Percentiles rank a stretch among this genome's conserved stretches.
Evolutionary conservation across 177 flowering plant genomes (phyloP).

Genomic region (Tripterygium wilfordii): DNA sequence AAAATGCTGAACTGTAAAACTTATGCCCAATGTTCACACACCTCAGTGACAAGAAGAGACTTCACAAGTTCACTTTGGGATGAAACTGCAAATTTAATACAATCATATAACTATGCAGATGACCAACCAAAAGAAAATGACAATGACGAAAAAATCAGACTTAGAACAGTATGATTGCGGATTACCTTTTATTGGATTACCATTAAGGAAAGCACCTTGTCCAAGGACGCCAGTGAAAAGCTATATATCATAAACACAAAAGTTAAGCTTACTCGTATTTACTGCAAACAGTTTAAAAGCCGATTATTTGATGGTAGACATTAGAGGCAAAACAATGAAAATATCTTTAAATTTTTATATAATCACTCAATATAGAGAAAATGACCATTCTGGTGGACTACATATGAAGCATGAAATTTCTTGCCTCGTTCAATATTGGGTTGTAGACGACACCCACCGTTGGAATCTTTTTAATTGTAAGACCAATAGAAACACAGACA

Average conservation of each 20-base stretch:
- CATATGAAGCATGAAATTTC: too few species aligned
- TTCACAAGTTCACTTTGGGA: constrained; percentile 75
- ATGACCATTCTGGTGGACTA: too few species aligned
- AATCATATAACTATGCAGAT: constrained; percentile 7
- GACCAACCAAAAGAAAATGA: neutral
- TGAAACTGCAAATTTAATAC: constrained; percentile 69
- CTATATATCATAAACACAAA: too few species aligned
- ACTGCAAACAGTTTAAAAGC: too few species aligned
- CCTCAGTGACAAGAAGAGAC: constrained; percentile 91
- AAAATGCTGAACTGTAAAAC: neutral
- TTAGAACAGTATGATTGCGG: neutral
- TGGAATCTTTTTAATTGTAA: constrained; percentile 78
- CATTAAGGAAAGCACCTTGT: constrained; percentile 89
- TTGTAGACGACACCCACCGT: constrained; percentile 92
- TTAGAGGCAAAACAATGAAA: too few species aligned
- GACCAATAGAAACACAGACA: constrained; percentile 94
- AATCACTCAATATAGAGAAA: too few species aligned
- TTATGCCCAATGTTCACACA: too few species aligned
- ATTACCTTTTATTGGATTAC: constrained; percentile 77
- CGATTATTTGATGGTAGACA: too few species aligned
- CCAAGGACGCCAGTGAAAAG: constrained; percentile 86
- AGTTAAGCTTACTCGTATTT: too few species aligned
- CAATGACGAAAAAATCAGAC: neutral
- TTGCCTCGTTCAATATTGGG: constrained; percentile 91
- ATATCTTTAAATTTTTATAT: too few species aligned